Evolutionary conservation across 2,329 filamentous ascomycete genomes (phyloP).

Genomic region (Ramichloridium luteum): DNA sequence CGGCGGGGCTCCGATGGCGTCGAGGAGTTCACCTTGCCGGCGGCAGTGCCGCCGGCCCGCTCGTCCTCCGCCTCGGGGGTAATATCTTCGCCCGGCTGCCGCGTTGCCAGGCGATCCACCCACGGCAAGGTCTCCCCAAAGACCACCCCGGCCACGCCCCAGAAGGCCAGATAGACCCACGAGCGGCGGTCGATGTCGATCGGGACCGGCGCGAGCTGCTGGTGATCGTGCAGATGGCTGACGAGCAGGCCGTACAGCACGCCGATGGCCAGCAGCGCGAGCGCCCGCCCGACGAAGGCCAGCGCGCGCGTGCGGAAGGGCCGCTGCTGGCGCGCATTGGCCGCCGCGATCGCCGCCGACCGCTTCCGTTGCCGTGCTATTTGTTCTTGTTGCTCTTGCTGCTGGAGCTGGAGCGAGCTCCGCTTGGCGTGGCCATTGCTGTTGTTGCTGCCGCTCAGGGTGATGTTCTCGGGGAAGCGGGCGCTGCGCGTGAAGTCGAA

Average conservation of each 20-base stretch:
- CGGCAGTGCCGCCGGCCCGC: constrained; percentile 4
- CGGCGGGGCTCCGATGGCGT: constrained; percentile 8
- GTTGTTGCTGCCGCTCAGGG: neutral
- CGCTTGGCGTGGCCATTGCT: neutral
- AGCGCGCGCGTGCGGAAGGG: no score
- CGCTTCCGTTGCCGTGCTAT: constrained; percentile 17
- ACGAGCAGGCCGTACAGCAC: constrained; percentile 74
- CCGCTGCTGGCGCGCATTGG: no score
- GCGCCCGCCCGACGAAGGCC: constrained; percentile 28
- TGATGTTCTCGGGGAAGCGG: neutral
- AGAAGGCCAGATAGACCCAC: constrained; percentile 63
- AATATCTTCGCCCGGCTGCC: constrained; percentile 34
- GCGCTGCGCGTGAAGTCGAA: neutral
- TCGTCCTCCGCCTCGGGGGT: constrained; percentile 14
- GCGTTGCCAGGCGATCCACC: constrained; percentile 67
- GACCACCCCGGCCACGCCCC: constrained; percentile 67
- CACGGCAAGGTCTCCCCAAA: constrained; percentile 73
- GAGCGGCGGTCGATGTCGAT: constrained; percentile 43
- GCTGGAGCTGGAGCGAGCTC: no score
- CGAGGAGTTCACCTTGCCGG: no score
- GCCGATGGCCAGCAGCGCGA: constrained; percentile 64
- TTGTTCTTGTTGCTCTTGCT: no score
- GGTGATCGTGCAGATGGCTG: constrained; percentile 61
- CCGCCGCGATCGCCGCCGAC: neutral
- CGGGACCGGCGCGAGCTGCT: constrained; percentile 50